Base-by-base conservation (phyloP, 495 filamentous ascomycete genomes). In the Lophiostoma macrostomum region DNA sequence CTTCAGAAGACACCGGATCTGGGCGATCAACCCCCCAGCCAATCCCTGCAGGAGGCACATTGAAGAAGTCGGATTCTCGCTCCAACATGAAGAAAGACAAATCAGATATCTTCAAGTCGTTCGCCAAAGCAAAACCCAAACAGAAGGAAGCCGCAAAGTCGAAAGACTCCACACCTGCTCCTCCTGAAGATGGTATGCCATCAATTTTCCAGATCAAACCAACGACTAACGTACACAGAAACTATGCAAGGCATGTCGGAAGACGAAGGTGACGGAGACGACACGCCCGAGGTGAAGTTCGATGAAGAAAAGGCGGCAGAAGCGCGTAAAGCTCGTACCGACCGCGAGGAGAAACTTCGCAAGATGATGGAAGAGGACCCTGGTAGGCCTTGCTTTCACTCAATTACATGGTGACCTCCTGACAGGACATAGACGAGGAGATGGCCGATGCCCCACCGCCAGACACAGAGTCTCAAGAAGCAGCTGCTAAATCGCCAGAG, bases 301-400 rank as follows among this genome's bases (percentile, higher is more conserved):
- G 53, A 57, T 25, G 41, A 49, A 25, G 60, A 58, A 14, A 59
- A 68, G 72, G 55, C 64, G 64, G 64, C 53, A 56, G 69, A 37
- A 62, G 77, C 71, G 38, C 63, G 79, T 18, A 82, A 83, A 66
- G 76, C 71, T 8, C 80, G 79, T 58, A 84, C 80, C 49, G 82
- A 88, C 48, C 82, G 88, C 14, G 82, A 89, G 64, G 87, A 84
- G 35, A 77, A 77, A 49, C 75, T 95, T 11, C 78, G 74, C 39
- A 79, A 80, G 50, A 94, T 95, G 90, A 94, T 95, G 90, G 88
- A 95, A 87, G 88, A 95, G 24, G 80, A 88, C 60, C 80, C 88
- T 61, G 86, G 84, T 64, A 79, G 71, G 44, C 66, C 74, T 16
- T 19, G 6, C 22, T 12, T 5, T 25, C 1, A 20, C 5, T 6